These are phyloP conservation scores for Morella rubra DNA, from an alignment of 306 rosid species.

Conservation along the genomic window DNA sequence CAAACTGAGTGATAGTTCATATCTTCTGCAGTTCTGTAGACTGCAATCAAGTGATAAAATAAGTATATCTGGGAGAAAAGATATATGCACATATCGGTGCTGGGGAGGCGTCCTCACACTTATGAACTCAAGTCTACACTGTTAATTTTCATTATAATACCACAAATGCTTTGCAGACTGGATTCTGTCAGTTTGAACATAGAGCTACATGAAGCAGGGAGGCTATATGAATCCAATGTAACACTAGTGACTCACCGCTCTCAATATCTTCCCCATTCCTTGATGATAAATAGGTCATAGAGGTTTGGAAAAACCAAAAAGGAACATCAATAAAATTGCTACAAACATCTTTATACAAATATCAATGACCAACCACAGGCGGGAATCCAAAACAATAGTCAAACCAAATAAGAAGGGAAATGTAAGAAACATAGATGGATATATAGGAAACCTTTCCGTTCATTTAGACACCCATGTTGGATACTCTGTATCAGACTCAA, in stretches of 20 bases:
- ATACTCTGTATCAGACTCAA: not conserved
- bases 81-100: not conserved
- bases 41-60: constrained; percentile 42
- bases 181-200: not conserved
- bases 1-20: constrained; percentile 94
- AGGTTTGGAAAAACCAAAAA: not conserved
- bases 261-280: not conserved
- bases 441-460: not conserved
- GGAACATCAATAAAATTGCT: not conserved
- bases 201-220: not conserved
- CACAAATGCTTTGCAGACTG: not conserved
- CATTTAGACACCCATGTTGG: not conserved
- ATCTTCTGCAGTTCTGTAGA: constrained; percentile 96
- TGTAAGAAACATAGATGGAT: not conserved
- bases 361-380: not conserved
- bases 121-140: not conserved
- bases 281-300: not conserved
- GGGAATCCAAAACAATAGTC: not conserved
- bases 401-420: not conserved
- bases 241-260: not conserved
- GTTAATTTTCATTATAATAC: not conserved
- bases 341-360: not conserved
- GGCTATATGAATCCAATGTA: not conserved
- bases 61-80: constrained; percentile 12
- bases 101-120: not conserved